Percentiles rank a stretch among this genome's conserved stretches.
Conservation (phyloP, 1,284 basidiomycete species). For the Agroathelia rolfsii region DNA sequence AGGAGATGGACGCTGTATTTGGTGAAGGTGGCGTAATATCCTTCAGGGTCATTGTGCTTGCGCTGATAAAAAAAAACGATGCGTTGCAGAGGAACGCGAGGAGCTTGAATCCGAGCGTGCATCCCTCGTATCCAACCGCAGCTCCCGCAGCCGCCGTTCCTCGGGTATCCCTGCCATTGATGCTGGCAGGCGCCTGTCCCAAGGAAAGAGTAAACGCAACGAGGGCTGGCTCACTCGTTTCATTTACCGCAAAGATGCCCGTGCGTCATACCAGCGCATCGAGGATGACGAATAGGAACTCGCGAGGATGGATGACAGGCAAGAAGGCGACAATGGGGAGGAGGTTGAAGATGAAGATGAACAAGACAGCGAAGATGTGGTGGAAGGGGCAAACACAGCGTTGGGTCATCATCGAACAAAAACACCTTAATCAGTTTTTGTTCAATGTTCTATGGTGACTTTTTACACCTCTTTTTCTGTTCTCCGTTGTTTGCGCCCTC, state of each 20-base stretch:
- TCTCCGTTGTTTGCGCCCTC: no score
- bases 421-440: no score
- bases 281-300: slow-evolving; percentile 58
- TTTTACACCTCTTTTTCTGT: no score
- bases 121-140: slow-evolving; percentile 37
- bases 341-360: slow-evolving; percentile 18
- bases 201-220: no score
- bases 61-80: no score
- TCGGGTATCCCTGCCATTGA: slow-evolving; percentile 11
- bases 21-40: slow-evolving; percentile 50
- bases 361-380: slow-evolving; percentile 9
- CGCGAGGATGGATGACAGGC: slow-evolving; percentile 61
- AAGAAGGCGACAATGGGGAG: slow-evolving; percentile 17
- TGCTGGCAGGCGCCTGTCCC: no score
- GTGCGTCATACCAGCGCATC: slow-evolving; percentile 46
- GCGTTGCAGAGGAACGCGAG: slow-evolving; percentile 46
- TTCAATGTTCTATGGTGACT: no score
- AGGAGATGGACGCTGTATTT: slow-evolving; percentile 79
- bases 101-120: slow-evolving; percentile 62
- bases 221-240: slow-evolving; percentile 42
- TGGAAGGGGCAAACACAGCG: no score
- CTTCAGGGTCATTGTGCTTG: slow-evolving; percentile 7
- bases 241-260: slow-evolving; percentile 33
- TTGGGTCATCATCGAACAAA: no score
- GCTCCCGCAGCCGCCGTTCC: slow-evolving; percentile 19